These are phyloP conservation scores for Smithsoniella earleae DNA, from an alignment of 163 green algal species.

Conservation along the genomic window DNA sequence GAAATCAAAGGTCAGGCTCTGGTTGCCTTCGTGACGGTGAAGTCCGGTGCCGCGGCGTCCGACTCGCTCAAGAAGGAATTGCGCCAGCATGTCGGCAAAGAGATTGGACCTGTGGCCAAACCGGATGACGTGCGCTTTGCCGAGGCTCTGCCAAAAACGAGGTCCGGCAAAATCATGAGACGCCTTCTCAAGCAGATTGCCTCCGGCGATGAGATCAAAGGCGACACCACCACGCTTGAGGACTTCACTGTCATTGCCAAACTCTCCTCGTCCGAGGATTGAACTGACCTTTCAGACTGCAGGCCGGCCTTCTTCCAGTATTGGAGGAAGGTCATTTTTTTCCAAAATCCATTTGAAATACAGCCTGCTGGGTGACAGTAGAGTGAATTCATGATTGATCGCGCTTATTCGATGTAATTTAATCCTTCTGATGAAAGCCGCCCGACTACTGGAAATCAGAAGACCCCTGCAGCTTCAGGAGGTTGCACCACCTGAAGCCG, in stretches of 20 bases:
- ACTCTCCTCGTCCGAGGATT: too few species aligned
- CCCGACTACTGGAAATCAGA: too few species aligned
- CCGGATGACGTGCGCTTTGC: constrained; percentile 87
- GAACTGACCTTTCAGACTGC: too few species aligned
- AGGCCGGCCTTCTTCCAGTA: too few species aligned
- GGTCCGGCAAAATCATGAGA: constrained; percentile 91
- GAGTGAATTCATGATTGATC: too few species aligned
- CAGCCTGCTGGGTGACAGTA: too few species aligned
- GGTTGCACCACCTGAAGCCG: too few species aligned
- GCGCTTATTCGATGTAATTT: too few species aligned
- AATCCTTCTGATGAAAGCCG: too few species aligned
- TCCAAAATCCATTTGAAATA: too few species aligned
- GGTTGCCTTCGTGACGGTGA: constrained; percentile 70
- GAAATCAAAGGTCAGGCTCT: constrained; percentile 73
- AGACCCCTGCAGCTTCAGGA: too few species aligned
- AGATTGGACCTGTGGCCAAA: constrained; percentile 75
- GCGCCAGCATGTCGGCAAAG: constrained; percentile 31
- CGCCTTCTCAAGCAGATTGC: constrained; percentile 64
- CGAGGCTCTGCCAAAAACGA: constrained; percentile 79
- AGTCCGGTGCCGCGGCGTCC: constrained; percentile 38
- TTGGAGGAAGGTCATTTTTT: too few species aligned
- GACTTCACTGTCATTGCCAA: constrained; percentile 20
- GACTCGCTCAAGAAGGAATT: constrained; percentile 62
- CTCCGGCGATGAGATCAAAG: constrained; percentile 53
- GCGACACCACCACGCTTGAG: constrained; percentile 63